phyloP scores from a whole-genome alignment of 2,329 filamentous ascomycete genomes.

The Pyrenophora graminea region DNA sequence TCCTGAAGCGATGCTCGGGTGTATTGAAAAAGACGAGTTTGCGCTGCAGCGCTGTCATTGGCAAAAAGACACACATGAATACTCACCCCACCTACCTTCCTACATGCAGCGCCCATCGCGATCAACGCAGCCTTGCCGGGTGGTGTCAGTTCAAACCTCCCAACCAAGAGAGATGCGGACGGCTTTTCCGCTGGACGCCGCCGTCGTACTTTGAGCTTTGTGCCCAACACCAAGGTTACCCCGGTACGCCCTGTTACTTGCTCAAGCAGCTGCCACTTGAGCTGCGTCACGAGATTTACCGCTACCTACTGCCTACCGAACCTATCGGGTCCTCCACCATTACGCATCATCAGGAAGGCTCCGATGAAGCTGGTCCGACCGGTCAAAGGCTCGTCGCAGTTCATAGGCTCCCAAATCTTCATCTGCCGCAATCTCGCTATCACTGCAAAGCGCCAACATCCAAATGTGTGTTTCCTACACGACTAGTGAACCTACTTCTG shows the following conservation, averaged over 20 bases:
- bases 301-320: constrained; percentile 34
- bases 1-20: constrained; percentile 33
- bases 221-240: constrained; percentile 29
- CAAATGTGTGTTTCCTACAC: constrained; percentile 20
- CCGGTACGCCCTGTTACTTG: constrained; percentile 38
- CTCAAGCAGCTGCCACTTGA: constrained; percentile 38
- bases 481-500: constrained; percentile 28
- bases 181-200: constrained; percentile 32
- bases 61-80: constrained; percentile 26
- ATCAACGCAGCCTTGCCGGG: constrained; percentile 34
- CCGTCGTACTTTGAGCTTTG: constrained; percentile 38
- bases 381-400: background rate
- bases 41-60: constrained; percentile 28
- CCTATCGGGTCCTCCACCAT: constrained; percentile 33
- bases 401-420: background rate
- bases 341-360: constrained; percentile 5
- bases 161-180: constrained; percentile 30
- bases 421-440: background rate
- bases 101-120: constrained; percentile 35
- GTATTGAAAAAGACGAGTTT: constrained; percentile 33
- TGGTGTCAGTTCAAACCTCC: constrained; percentile 29
- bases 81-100: constrained; percentile 34
- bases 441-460: background rate
- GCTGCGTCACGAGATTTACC: constrained; percentile 37
- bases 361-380: background rate